phyloP scores from a whole-genome alignment of 495 filamentous ascomycete species.

The Aspergillus nidulans region DNA sequence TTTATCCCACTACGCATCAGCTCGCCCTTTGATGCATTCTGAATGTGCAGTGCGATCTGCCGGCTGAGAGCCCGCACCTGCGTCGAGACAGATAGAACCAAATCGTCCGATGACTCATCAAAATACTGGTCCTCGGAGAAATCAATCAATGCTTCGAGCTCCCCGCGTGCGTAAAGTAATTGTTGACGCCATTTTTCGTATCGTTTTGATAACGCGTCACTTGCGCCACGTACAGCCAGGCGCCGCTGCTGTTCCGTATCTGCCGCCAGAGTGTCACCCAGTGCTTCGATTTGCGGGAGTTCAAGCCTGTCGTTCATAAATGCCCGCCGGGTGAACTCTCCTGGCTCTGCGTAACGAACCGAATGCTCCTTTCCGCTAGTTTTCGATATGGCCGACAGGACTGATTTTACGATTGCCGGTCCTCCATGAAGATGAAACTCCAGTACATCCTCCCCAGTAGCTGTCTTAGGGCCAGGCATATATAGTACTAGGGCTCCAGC shows the following conservation, averaged over 20 bases:
- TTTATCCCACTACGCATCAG: conserved; percentile 80
- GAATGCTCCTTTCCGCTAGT: conserved; percentile 17
- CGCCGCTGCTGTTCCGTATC: conserved; percentile 92
- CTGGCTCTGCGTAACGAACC: conserved; percentile 90
- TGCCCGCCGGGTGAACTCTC: conserved; percentile 91
- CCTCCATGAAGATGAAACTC: conserved; percentile 96
- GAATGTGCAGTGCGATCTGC: conserved; percentile 62
- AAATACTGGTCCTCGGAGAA: conserved; percentile 98
- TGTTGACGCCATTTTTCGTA: conserved; percentile 82
- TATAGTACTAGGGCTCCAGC: conserved; percentile 79
- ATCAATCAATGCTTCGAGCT: conserved; percentile 93
- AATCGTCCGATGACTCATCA: conserved; percentile 72
- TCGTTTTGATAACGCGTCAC: conserved; percentile 61
- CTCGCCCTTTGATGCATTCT: conserved; percentile 78
- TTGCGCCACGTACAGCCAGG: conserved; percentile 74
- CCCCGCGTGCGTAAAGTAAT: conserved; percentile 76
- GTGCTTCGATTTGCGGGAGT: conserved; percentile 89
- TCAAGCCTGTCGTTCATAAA: conserved; percentile 84
- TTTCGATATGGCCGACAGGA: conserved; percentile 70
- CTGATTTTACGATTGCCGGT: conserved; percentile 77
- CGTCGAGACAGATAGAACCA: conserved; percentile 61
- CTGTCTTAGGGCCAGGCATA: conserved; percentile 78
- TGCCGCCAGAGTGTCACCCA: conserved; percentile 79
- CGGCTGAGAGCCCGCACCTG: conserved; percentile 56
- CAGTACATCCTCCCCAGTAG: conserved; percentile 87